A percentile compares a stretch with the other conserved stretches of the same genome.
Conservation (phyloP, 768 basidiomycete species). For the Amanita pallidorosea region DNA sequence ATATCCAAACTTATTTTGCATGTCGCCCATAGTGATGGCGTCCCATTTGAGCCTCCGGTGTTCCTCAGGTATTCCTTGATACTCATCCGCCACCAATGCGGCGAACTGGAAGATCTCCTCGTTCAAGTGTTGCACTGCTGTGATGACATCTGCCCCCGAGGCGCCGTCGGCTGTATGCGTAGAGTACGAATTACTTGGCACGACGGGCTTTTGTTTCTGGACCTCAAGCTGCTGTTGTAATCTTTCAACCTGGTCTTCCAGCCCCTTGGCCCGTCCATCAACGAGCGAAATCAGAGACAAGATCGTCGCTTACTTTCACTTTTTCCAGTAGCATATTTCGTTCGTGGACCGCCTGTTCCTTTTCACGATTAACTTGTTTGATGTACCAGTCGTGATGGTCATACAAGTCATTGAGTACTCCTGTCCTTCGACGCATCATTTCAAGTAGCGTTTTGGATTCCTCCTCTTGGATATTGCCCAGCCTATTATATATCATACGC, state of each 20-base stretch:
- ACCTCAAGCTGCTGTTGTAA: neutral
- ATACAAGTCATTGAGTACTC: too few species aligned
- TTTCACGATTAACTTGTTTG: too few species aligned
- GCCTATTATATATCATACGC: too few species aligned
- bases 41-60: neutral
- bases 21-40: neutral
- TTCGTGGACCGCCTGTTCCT: neutral
- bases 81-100: neutral
- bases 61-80: neutral
- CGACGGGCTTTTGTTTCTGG: neutral
- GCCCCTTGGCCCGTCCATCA: neutral
- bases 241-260: neutral
- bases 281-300: neutral
- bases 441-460: too few species aligned
- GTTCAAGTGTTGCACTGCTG: neutral
- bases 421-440: too few species aligned
- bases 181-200: neutral
- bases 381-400: too few species aligned
- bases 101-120: slow-evolving; percentile 2
- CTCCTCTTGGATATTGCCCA: too few species aligned
- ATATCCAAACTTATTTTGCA: neutral
- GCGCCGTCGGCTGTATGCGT: neutral
- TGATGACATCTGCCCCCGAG: neutral
- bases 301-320: neutral
- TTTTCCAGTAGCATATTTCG: neutral